Evolutionary conservation across 1,139 yeast species (phyloP).

Genomic region (Magnusiomyces sp.): DNA sequence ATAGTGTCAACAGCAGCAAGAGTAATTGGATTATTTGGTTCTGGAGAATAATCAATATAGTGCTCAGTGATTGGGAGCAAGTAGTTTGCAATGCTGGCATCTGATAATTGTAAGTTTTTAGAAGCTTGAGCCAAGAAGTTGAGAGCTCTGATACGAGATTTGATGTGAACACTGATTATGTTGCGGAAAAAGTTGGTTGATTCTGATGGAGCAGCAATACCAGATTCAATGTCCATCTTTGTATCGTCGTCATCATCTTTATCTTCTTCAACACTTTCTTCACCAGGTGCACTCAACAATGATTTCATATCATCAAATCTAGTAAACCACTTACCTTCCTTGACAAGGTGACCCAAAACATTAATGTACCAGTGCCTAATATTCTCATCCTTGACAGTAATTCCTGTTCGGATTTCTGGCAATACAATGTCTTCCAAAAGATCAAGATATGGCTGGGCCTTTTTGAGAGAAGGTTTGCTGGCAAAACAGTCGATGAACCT

Average conservation of each 20-base stretch:
- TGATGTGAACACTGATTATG: conserved; percentile 74
- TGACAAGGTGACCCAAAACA: conserved; percentile 57
- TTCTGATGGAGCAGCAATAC: not conserved
- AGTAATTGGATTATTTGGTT: conserved; percentile 60
- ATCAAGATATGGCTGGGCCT: conserved; percentile 29
- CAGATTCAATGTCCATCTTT: conserved; percentile 57
- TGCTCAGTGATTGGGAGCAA: conserved; percentile 79
- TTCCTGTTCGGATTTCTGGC: conserved; percentile 61
- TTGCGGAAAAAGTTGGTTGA: conserved; percentile 60
- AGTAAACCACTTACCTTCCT: conserved; percentile 14
- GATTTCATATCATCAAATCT: conserved; percentile 56
- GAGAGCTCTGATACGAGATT: conserved; percentile 78
- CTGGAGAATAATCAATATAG: conserved; percentile 45
- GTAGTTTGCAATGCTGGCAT: conserved; percentile 64
- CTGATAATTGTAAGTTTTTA: conserved; percentile 35
- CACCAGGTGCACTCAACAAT: conserved; percentile 48
- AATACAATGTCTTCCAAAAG: conserved; percentile 50
- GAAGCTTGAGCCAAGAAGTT: conserved; percentile 45
- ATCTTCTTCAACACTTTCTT: conserved; percentile 43
- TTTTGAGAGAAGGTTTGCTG: conserved; percentile 17
- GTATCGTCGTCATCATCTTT: not conserved
- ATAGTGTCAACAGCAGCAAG: conserved; percentile 64
- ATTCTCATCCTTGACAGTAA: conserved; percentile 54
- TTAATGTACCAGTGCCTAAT: conserved; percentile 65
- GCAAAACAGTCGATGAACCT: conserved; percentile 50